These are phyloP conservation scores for Stemphylium vesicarium DNA, from an alignment of 2,329 filamentous ascomycete species.

Conservation along the genomic window DNA sequence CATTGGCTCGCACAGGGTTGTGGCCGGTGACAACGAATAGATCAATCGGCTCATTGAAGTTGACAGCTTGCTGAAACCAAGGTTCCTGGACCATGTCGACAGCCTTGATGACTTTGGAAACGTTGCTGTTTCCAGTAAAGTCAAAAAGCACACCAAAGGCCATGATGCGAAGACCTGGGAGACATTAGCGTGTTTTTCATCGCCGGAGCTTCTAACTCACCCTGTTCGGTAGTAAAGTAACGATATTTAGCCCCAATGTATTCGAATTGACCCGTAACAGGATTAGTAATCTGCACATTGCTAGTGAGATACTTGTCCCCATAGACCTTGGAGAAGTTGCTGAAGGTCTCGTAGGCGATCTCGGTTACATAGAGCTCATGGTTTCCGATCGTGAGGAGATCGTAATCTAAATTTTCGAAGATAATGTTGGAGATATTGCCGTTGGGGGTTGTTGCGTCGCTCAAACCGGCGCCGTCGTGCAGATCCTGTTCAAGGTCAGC, in stretches of 20 bases:
- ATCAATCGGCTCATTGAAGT: conserved; percentile 63
- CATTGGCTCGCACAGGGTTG: conserved; percentile 61
- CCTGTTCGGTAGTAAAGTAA: conserved; percentile 58
- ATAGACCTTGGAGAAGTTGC: conserved; percentile 65
- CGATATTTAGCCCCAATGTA: conserved; percentile 57
- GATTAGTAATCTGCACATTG: conserved; percentile 59
- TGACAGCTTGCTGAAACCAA: conserved; percentile 67
- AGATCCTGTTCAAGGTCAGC: conserved; percentile 55
- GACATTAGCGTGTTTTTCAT: background rate
- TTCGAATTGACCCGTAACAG: conserved; percentile 52
- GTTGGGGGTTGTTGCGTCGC: conserved; percentile 65
- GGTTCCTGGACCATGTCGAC: conserved; percentile 58
- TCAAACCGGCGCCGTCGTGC: conserved; percentile 70
- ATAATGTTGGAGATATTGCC: conserved; percentile 61
- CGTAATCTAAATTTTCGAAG: conserved; percentile 61
- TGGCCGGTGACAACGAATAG: conserved; percentile 69
- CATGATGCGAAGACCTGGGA: conserved; percentile 56
- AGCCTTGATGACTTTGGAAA: conserved; percentile 65
- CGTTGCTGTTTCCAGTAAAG: conserved; percentile 65
- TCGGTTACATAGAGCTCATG: conserved; percentile 70
- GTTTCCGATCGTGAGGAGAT: conserved; percentile 64
- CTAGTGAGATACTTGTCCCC: conserved; percentile 60
- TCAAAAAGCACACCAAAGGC: conserved; percentile 59
- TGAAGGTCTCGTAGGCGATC: conserved; percentile 67
- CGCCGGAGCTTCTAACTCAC: conserved; percentile 19